Conservation (phyloP, 768 basidiomycete genomes). For the Kondoa malvinella region DNA sequence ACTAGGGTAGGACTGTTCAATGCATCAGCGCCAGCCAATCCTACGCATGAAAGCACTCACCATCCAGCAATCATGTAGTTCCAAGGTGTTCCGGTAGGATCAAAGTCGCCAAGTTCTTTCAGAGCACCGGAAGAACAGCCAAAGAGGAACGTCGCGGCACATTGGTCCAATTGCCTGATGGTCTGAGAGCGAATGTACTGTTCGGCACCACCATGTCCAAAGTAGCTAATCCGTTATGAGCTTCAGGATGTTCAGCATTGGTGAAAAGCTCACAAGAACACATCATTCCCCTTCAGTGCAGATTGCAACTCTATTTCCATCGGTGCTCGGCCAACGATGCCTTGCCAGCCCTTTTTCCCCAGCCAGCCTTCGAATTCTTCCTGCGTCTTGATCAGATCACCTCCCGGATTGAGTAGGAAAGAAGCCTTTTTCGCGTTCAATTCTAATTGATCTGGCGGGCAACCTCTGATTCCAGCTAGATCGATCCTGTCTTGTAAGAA, state of each 20-base stretch:
- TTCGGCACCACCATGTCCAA: conserved; percentile 90
- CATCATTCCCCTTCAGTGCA: conserved; percentile 54
- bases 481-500: conserved; percentile 71
- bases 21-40: background rate
- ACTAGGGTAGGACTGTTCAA: conserved; percentile 62
- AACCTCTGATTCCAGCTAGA: conserved; percentile 18
- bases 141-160: conserved; percentile 93
- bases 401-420: conserved; percentile 80
- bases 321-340: conserved; percentile 55
- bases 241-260: background rate
- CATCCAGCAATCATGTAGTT: conserved; percentile 96
- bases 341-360: conserved; percentile 73
- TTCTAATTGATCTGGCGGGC: background rate
- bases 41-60: conserved; percentile 40
- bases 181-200: conserved; percentile 81
- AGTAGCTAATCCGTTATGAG: conserved; percentile 49
- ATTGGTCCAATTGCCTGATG: conserved; percentile 60
- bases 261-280: conserved; percentile 62
- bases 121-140: conserved; percentile 88
- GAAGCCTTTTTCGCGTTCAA: conserved; percentile 56
- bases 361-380: conserved; percentile 65
- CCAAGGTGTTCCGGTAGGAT: conserved; percentile 75
- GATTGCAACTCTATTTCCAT: conserved; percentile 67
- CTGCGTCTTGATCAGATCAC: conserved; percentile 71
- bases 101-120: conserved; percentile 83